Base-by-base conservation (phyloP, 1,284 basidiomycete species). In the Pseudozyma tsukubaensis region DNA sequence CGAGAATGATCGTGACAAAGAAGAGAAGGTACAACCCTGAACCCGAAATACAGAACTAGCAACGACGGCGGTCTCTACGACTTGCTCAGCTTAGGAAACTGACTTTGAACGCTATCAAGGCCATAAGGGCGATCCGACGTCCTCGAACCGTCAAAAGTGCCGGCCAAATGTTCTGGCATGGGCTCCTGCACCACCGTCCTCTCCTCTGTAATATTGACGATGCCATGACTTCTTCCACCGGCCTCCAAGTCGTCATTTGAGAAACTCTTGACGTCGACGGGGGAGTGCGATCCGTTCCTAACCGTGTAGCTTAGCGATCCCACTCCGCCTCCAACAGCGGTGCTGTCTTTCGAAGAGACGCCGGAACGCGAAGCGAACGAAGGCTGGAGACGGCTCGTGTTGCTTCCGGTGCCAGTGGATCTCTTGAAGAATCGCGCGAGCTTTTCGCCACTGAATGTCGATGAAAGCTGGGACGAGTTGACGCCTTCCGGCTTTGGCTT, bases 81-180 rank as follows among this genome's bases (percentile, higher is more conserved):
- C 56, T 69, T 69, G 59, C 59, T 63, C 35, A 69, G 44, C 37
- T 49, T 39, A 21, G 66, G 60, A 44, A 62, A 69, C 36, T 69
- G 66, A 4, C 51, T 56, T 36, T 63, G 50, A 14, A 56, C 56
- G 13, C 21, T 18, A 9, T 56, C 40, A 16, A 18, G 34, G 12
- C 29, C 51, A 24, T 59, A 52, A 2, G 58, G 50, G 29, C 43
- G 59, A 35, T 60, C 44, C 3, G 24, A 14, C 1, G 50, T 21
- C 1, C 29, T 36, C 29, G 24, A n/a, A 3, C 36, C 50, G n/a
- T 11, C 9, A 14, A 71, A 21, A 9, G 59, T 48, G 4, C 62
- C 65, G 0, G 36, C 50, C 39, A 75, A 53, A n/a, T 70, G 67
- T 7, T 65, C 67, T 3, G 72, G 67, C 72, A 75, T 76, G n/a